phyloP scores from a whole-genome alignment of 1,284 basidiomycete species.

The Rhodotorula mucilaginosa region DNA sequence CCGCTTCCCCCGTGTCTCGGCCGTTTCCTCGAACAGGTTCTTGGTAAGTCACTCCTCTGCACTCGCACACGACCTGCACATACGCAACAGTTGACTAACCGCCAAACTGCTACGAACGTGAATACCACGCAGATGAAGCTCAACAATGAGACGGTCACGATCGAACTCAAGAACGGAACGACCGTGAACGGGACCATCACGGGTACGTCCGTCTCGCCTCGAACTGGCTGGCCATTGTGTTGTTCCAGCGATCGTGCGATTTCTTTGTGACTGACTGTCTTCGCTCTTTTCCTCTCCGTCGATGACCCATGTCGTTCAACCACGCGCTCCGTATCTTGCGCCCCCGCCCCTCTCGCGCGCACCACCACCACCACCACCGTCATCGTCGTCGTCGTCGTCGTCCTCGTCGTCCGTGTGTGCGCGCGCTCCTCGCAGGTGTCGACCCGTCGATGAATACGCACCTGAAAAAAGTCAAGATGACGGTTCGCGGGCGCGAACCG shows the following conservation, averaged over 20 bases:
- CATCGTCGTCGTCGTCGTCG: too few relatives aligned
- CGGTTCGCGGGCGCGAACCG: constrained; percentile 79
- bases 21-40: constrained; percentile 24
- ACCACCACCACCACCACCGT: neutral
- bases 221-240: too few relatives aligned
- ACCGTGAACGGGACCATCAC: constrained; percentile 96
- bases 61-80: neutral
- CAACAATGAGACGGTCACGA: constrained; percentile 98
- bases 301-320: too few relatives aligned
- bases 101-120: constrained; percentile 56
- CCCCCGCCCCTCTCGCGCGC: neutral
- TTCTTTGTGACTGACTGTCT: neutral
- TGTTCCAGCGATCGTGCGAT: neutral
- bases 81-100: neutral
- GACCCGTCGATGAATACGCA: constrained; percentile 49
- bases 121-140: constrained; percentile 78
- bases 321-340: neutral
- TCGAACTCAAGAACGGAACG: constrained; percentile 97
- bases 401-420: too few relatives aligned
- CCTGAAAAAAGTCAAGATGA: constrained; percentile 77
- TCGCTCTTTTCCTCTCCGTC: too few relatives aligned
- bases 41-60: constrained; percentile 19
- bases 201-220: constrained; percentile 57
- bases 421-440: constrained; percentile 38
- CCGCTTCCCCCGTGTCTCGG: too few relatives aligned